Evolutionary conservation across 2,329 filamentous ascomycete species (phyloP).

Genomic region (Neophaeococcomyces aloes): DNA sequence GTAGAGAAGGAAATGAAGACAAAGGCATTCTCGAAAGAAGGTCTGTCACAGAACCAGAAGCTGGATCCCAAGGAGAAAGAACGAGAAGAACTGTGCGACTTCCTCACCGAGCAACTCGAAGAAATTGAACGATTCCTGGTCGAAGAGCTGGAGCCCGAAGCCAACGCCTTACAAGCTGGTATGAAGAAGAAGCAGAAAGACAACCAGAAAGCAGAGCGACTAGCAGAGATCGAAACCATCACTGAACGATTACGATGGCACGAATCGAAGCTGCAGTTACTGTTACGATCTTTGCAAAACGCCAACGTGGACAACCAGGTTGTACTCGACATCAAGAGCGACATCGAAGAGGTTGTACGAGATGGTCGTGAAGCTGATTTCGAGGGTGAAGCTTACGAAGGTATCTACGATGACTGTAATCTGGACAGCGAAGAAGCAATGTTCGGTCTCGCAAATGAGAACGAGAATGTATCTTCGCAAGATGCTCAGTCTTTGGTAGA

Average conservation of each 20-base stretch:
- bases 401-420: slow-evolving; percentile 87
- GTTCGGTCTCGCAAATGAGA: slow-evolving; percentile 69
- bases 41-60: slow-evolving; percentile 79
- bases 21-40: slow-evolving; percentile 98
- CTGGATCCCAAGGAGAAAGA: slow-evolving; percentile 97
- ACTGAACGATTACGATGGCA: slow-evolving; percentile 97
- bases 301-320: slow-evolving; percentile 78
- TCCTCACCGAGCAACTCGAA: slow-evolving; percentile 77
- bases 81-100: slow-evolving; percentile 78
- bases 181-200: slow-evolving; percentile 95
- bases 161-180: slow-evolving; percentile 72
- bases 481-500: slow-evolving; percentile 88
- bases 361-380: slow-evolving; percentile 83
- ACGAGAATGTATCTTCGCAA: slow-evolving; percentile 86
- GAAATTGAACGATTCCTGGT: slow-evolving; percentile 70
- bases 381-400: slow-evolving; percentile 68
- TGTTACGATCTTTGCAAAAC: slow-evolving; percentile 84
- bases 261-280: slow-evolving; percentile 79
- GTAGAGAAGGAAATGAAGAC: slow-evolving; percentile 99
- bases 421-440: slow-evolving; percentile 84
- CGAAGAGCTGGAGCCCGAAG: slow-evolving; percentile 81
- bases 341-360: slow-evolving; percentile 88
- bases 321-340: slow-evolving; percentile 80
- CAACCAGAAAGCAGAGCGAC: slow-evolving; percentile 68
- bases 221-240: slow-evolving; percentile 71